Evolutionary conservation across 2,329 filamentous ascomycete species (phyloP), one percentile per base, ranked within the genome.

Genomic region (Exutisphaerella laricina): DNA sequence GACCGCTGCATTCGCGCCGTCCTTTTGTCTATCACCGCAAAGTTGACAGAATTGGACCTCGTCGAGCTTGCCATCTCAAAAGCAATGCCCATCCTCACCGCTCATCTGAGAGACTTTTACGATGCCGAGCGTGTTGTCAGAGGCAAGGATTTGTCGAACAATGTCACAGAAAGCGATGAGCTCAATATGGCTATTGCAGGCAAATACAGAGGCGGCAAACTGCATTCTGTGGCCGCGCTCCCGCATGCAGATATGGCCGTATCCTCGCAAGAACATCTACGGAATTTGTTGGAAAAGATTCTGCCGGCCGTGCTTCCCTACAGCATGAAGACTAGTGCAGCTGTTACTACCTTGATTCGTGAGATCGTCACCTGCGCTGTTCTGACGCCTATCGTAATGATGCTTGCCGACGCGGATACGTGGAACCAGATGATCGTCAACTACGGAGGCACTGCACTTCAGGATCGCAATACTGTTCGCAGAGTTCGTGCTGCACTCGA

Each of bases 361-460:
- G 94, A 98, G 68, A 83, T 98, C 48, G 79, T 96, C n/a, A 76
- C 88, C 16, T 96, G 92, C 64, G 87, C 88, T n/a, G 82, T 98
- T 28, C 70, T 98, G 26, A 82, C 80, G 30, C 92, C 92, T 1
- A 70, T 94, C 16, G 74, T 96, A 60, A 80, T 84, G 56, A 71
- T 88, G 49, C 70, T 98, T 13, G 79, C 86, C 4, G 90, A 98
- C 55, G 89, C 94, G 1, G 94, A 98, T 68, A 94, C 85, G 6
- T 98, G 90, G 90, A 97, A 98, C 58, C 89, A 96, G 64, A 67
- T 95, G 46, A 88, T 97, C 75, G 90, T 97, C 65, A 89, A 83
- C 43, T 88, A 84, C 65, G 82, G 66, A 53, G 59, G 66, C 48
- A 52, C 84, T 18, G 84, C 94, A 70, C 74, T 98, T 30, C 92